Conservation (phyloP, 1,284 basidiomycete species). For the Cryptococcus sp. region DNA sequence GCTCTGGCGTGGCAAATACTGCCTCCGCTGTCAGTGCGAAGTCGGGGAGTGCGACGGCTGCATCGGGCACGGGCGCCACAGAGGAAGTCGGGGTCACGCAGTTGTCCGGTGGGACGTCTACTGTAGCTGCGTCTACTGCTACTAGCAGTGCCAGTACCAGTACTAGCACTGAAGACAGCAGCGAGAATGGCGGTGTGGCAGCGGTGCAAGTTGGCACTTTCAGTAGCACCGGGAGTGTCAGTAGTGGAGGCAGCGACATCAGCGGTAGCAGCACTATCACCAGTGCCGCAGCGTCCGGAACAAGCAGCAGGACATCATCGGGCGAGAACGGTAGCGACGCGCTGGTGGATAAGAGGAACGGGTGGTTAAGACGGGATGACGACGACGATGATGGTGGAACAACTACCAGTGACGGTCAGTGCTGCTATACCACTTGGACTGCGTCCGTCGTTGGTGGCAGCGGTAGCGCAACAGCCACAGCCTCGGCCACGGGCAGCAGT, state of each 20-base stretch:
- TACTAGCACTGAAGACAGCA: too few species aligned
- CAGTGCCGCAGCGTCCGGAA: not conserved
- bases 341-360: constrained; percentile 1
- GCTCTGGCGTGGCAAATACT: not conserved
- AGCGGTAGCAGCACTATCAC: not conserved
- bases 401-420: constrained; percentile 32
- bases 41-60: not conserved
- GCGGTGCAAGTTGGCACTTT: constrained; percentile 2
- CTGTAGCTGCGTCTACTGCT: not conserved
- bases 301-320: not conserved
- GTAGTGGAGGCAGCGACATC: not conserved
- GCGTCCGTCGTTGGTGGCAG: constrained; percentile 23
- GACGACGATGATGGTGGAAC: constrained; percentile 17
- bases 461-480: constrained; percentile 4
- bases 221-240: not conserved
- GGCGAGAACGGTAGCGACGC: constrained; percentile 5
- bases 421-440: constrained; percentile 42
- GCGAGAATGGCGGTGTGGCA: not conserved
- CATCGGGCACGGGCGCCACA: constrained; percentile 11
- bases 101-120: constrained; percentile 4
- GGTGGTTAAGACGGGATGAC: not conserved
- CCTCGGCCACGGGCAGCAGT: not conserved
- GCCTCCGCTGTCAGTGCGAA: not conserved
- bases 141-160: not conserved
- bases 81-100: constrained; percentile 32